Evolutionary conservation across 352 stramenopile genomes (phyloP).

Genomic region (Phytophthora nicotianae): DNA sequence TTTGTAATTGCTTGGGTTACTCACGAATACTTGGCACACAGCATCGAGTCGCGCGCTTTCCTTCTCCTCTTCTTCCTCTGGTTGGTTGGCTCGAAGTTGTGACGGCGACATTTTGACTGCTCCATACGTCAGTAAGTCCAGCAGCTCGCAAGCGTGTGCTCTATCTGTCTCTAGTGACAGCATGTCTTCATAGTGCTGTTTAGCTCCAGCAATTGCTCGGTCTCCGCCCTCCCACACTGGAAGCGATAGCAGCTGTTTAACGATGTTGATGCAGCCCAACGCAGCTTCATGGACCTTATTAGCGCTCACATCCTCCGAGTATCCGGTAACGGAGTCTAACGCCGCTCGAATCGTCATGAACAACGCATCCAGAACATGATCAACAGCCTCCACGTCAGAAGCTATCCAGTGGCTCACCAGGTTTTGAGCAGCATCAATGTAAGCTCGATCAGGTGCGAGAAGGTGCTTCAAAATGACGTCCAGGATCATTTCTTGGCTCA

Average conservation of each 20-base stretch:
- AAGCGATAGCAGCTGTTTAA: slow-evolving; percentile 39
- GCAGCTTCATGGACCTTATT: slow-evolving; percentile 36
- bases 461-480: slow-evolving; percentile 60
- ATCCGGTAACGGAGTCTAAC: slow-evolving; percentile 42
- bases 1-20: slow-evolving; percentile 73
- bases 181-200: slow-evolving; percentile 36
- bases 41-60: slow-evolving; percentile 40
- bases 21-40: slow-evolving; percentile 58
- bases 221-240: slow-evolving; percentile 38
- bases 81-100: slow-evolving; percentile 28
- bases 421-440: slow-evolving; percentile 41
- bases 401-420: slow-evolving; percentile 61
- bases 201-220: slow-evolving; percentile 11
- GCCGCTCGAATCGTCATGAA: slow-evolving; percentile 37
- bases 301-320: slow-evolving; percentile 33
- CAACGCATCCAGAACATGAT: slow-evolving; percentile 52
- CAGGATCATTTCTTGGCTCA: slow-evolving; percentile 63
- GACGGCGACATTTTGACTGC: slow-evolving; percentile 46
- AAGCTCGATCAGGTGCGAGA: slow-evolving; percentile 32
- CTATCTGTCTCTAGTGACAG: slow-evolving; percentile 38
- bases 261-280: slow-evolving; percentile 40
- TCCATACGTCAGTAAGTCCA: slow-evolving; percentile 66
- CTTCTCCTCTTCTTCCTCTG: slow-evolving; percentile 17
- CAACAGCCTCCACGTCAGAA: slow-evolving; percentile 46
- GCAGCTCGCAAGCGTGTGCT: slow-evolving; percentile 52